Evolutionary conservation across 169 alveolate genomes (phyloP).

Genomic region (Plasmodium reichenowi): DNA sequence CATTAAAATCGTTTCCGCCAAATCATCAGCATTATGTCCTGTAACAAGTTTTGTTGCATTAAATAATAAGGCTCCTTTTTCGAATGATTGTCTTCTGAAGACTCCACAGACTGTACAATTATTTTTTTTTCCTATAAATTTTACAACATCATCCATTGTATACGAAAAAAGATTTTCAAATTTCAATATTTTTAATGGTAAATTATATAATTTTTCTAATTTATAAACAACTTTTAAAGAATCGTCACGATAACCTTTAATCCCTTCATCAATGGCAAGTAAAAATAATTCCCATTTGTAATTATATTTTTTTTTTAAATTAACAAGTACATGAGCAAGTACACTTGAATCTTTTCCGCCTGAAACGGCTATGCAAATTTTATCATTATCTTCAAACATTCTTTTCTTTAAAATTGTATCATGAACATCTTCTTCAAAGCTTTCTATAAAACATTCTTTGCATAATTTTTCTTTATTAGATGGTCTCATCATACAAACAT

Average conservation of each 20-base stretch:
- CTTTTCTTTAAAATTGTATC: conserved; percentile 85
- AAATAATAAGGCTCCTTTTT: conserved; percentile 94
- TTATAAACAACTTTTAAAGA: conserved; percentile 94
- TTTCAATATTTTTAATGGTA: conserved; percentile 92
- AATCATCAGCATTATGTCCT: conserved; percentile 99
- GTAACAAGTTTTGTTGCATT: conserved; percentile 95
- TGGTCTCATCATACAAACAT: conserved; percentile 92
- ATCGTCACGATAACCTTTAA: conserved; percentile 97
- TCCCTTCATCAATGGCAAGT: conserved; percentile 98
- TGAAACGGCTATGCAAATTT: conserved; percentile 96
- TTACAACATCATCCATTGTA: conserved; percentile 98
- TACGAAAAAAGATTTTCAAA: conserved; percentile 94
- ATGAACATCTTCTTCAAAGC: conserved; percentile 96
- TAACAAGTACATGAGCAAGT: conserved; percentile 93
- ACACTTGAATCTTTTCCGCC: conserved; percentile 99
- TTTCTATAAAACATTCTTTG: conserved; percentile 92
- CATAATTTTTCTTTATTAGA: conserved; percentile 92
- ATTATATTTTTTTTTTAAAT: conserved; percentile 92
- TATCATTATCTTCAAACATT: conserved; percentile 91
- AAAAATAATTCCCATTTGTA: conserved; percentile 93
- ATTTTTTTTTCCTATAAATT: conserved; percentile 91
- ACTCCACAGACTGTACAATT: conserved; percentile 99
- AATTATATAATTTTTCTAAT: conserved; percentile 87
- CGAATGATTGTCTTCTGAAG: conserved; percentile 97
- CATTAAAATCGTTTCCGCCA: conserved; percentile 97